phyloP scores from a whole-genome alignment of 345 rosid genomes.

The Salix brachista region DNA sequence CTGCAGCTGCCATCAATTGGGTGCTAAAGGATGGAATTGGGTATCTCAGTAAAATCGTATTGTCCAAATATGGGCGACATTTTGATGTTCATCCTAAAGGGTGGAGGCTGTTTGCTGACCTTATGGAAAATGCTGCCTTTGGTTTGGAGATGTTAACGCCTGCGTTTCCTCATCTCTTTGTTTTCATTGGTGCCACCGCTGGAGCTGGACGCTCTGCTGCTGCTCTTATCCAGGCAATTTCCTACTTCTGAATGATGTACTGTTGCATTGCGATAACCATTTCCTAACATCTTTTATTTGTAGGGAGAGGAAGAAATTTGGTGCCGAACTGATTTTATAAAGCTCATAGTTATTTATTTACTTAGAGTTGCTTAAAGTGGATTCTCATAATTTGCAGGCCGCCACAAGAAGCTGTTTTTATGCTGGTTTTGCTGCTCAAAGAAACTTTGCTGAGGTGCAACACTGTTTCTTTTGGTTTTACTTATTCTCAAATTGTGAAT shows the following conservation, averaged over 20 bases:
- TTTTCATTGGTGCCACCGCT: constrained; percentile 80
- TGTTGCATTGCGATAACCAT: not conserved
- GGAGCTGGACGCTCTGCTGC: constrained; percentile 95
- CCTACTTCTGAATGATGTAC: not conserved
- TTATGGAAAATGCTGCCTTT: constrained; percentile 83
- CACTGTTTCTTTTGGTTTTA: constrained; percentile 10
- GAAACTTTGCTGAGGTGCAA: constrained; percentile 96
- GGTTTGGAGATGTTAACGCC: constrained; percentile 96
- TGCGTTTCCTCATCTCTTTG: constrained; percentile 76
- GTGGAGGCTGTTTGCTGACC: constrained; percentile 96
- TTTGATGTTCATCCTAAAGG: constrained; percentile 95
- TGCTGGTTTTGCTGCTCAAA: constrained; percentile 99
- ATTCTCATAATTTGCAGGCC: constrained; percentile 43
- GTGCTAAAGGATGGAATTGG: constrained; percentile 97
- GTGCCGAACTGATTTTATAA: not conserved
- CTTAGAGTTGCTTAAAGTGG: constrained; percentile 19
- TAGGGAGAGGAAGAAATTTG: not conserved
- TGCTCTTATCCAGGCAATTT: constrained; percentile 77
- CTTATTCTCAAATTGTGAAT: not conserved
- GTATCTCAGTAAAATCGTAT: constrained; percentile 80
- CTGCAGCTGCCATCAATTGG: constrained; percentile 96
- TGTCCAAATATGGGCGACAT: constrained; percentile 89
- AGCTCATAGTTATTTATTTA: not conserved
- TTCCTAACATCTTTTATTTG: not conserved
- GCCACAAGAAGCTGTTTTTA: constrained; percentile 92